Base-by-base conservation (phyloP, 371 early-diverging fungal species). In the Saksenaea vasiformis region DNA sequence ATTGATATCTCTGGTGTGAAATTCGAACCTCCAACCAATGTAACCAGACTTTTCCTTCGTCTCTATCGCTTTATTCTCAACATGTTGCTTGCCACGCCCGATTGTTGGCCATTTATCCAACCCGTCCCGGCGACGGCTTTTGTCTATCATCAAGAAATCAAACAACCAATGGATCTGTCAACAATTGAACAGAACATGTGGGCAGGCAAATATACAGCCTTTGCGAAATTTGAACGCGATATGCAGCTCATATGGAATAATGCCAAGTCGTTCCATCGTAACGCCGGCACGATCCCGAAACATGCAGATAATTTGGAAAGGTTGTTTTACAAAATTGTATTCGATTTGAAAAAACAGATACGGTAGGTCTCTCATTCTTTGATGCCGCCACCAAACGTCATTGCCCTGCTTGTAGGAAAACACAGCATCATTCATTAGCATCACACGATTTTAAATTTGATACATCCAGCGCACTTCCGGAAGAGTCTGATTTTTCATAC, bases 51-150 rank as follows among this genome's bases (percentile, higher is more conserved):
- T 0, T 80, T 80, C 17, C 60, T 80, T 13, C 73, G 80, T 3
- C 63, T 80, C 0, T 80, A 80, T 57, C 75, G 80, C 27, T 80
- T 71, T 36, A 75, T 80, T 38, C 68, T 80, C 62, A 77, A 77
- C 59, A 77, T 74, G 70, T 54, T 80, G 7, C 59, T 80, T 11
- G 71, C 77, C 2, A 77, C 80, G 19, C 80, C 80, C 0, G 75
- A 80, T 36, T 77, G 80, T 44, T 77, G 77, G 76, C 76, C 73
- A 38, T 80, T 80, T 63, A 56, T 75, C 9, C 60, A 60, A 14
- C 80, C 80, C 34, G 76, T 80, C 4, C 80, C 77, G 11, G 22
- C 27, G 0, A 60, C 68, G 8, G 72, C 76, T 7, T 35, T 58
- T 13, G 38, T 68, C 15, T 80, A 80, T 39, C 76, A 75, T 58